Conservation (phyloP, 2,329 filamentous ascomycete genomes). For the Parastagonospora nodorum region DNA sequence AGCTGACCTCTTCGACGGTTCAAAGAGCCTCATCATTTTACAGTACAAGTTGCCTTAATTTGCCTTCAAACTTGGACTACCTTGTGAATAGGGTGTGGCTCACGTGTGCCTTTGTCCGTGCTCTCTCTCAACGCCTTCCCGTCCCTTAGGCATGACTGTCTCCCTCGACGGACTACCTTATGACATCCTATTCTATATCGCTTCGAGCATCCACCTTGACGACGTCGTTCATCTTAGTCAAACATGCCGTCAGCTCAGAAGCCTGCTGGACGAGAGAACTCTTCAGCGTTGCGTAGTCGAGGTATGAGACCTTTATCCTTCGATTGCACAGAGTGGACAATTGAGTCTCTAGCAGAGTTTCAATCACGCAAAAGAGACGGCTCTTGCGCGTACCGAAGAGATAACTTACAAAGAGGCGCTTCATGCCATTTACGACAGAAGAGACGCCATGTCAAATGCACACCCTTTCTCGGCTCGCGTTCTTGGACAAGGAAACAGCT, state of each 20-base stretch:
- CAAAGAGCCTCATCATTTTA: no score
- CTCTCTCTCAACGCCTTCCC: not conserved
- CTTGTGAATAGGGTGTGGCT: no score
- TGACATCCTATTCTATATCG: slow-evolving; percentile 67
- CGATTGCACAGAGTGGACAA: slow-evolving; percentile 2
- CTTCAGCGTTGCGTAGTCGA: slow-evolving; percentile 64
- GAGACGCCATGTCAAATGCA: slow-evolving; percentile 64
- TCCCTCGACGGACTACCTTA: slow-evolving; percentile 60
- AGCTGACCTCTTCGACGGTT: no score
- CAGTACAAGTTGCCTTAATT: not conserved
- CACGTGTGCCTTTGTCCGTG: not conserved
- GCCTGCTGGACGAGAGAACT: slow-evolving; percentile 58
- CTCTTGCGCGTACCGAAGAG: slow-evolving; percentile 41
- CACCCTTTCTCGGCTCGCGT: slow-evolving; percentile 66
- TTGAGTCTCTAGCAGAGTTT: slow-evolving; percentile 43
- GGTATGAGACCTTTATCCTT: slow-evolving; percentile 50
- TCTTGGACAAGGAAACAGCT: slow-evolving; percentile 64
- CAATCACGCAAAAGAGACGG: slow-evolving; percentile 53
- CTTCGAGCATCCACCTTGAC: slow-evolving; percentile 59
- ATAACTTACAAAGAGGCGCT: slow-evolving; percentile 60
- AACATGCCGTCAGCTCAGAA: slow-evolving; percentile 58
- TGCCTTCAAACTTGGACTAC: not conserved
- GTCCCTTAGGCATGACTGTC: slow-evolving; percentile 26
- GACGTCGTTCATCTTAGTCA: slow-evolving; percentile 63
- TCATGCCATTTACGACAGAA: slow-evolving; percentile 65